These are phyloP conservation scores for Ceratobasidium sp. DNA, from an alignment of 1,284 basidiomycete species.

Conservation along the genomic window DNA sequence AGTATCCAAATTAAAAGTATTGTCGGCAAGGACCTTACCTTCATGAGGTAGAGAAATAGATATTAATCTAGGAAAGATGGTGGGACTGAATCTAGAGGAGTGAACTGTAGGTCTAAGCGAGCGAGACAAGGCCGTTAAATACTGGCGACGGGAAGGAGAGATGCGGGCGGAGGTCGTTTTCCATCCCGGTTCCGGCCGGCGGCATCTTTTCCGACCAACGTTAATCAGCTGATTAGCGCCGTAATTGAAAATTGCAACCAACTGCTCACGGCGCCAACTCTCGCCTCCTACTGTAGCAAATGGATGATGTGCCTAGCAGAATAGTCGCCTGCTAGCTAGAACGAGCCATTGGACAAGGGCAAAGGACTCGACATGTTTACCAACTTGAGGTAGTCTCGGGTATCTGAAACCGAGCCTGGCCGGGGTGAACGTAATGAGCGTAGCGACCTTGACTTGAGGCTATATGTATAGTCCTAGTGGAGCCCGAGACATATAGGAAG, in stretches of 20 bases:
- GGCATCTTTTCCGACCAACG: slow-evolving; percentile 26
- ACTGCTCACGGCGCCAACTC: not conserved
- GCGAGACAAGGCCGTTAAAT: slow-evolving; percentile 6
- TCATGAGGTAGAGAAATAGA: slow-evolving; percentile 18
- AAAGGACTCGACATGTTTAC: not conserved
- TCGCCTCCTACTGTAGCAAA: too few relatives aligned
- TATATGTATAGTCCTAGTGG: not conserved
- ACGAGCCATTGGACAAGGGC: not conserved
- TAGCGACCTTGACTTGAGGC: not conserved
- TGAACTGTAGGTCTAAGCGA: not conserved
- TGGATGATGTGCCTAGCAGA: not conserved
- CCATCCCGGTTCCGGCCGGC: slow-evolving; percentile 42
- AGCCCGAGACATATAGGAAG: slow-evolving; percentile 18
- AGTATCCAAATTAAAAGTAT: not conserved
- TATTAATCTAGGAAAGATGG: not conserved
- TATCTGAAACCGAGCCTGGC: slow-evolving; percentile 19
- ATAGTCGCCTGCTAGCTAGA: not conserved
- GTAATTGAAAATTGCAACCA: not conserved
- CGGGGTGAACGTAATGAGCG: not conserved
- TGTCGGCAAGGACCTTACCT: slow-evolving; percentile 4
- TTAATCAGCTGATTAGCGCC: not conserved
- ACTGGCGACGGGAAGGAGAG: slow-evolving; percentile 8
- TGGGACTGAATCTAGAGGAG: slow-evolving; percentile 1
- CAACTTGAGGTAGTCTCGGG: not conserved
- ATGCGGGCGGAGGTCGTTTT: slow-evolving; percentile 16